Conservation (phyloP, 75 land plant species). For the Chamaecyparis obtusa region DNA sequence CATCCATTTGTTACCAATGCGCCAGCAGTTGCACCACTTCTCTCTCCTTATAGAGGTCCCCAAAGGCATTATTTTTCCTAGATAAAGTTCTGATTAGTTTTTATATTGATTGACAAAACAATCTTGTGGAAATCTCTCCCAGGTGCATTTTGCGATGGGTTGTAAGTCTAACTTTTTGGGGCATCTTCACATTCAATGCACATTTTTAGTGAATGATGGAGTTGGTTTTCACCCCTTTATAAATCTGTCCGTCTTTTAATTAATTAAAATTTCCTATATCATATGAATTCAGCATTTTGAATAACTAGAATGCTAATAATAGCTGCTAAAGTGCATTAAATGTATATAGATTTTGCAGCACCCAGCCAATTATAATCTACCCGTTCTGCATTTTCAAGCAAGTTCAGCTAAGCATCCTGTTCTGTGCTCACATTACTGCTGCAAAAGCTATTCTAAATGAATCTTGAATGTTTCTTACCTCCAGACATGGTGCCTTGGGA, state of each 20-base stretch:
- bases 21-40: neutral
- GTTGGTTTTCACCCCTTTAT: neutral
- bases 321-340: neutral
- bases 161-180: neutral
- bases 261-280: neutral
- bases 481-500: neutral
- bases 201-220: neutral
- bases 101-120: neutral
- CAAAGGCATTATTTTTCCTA: neutral
- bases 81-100: neutral
- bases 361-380: neutral
- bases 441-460: neutral
- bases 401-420: neutral
- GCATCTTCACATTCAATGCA: neutral
- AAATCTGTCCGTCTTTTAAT: neutral
- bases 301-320: neutral
- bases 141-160: neutral
- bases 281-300: neutral
- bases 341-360: neutral
- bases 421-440: neutral
- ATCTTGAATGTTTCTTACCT: neutral
- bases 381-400: neutral
- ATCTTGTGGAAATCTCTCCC: neutral
- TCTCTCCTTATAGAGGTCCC: neutral
- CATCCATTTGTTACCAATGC: constrained; percentile 45